These are phyloP conservation scores for Eutreptiella sp. DNA, from an alignment of 208 protist genomes.

Conservation along the genomic window DNA sequence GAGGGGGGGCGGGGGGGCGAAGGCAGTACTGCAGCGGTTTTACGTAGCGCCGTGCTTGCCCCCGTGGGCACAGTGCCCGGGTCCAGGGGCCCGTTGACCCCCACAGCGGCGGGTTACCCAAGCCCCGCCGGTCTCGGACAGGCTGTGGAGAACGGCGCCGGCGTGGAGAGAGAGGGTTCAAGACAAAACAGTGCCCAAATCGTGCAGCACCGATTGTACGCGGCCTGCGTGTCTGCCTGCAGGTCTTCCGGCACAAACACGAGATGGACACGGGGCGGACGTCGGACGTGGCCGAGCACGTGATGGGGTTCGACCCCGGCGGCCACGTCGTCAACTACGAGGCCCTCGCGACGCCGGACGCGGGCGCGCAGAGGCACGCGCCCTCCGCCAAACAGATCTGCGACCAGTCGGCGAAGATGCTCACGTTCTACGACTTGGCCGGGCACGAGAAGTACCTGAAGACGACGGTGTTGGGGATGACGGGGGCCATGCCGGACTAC, in stretches of 20 bases:
- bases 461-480: slow-evolving; percentile 94
- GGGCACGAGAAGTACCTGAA: slow-evolving; percentile 96
- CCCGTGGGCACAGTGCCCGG: too few species aligned
- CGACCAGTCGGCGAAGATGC: slow-evolving; percentile 73
- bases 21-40: too few species aligned
- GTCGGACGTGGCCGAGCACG: slow-evolving; percentile 86
- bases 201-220: too few species aligned
- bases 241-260: slow-evolving; percentile 90
- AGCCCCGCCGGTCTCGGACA: too few species aligned
- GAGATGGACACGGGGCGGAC: slow-evolving; percentile 89
- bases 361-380: neutral
- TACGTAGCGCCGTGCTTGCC: too few species aligned
- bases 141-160: too few species aligned
- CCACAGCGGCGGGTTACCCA: too few species aligned
- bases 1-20: too few species aligned
- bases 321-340: slow-evolving; percentile 83
- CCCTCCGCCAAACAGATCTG: slow-evolving; percentile 65
- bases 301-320: slow-evolving; percentile 84
- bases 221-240: slow-evolving; percentile 55
- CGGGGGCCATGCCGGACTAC: slow-evolving; percentile 88
- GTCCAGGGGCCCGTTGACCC: too few species aligned
- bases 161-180: too few species aligned
- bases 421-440: slow-evolving; percentile 93
- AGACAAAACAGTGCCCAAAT: too few species aligned
- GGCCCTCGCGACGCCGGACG: slow-evolving; percentile 14